These are phyloP conservation scores for Physcia stellaris DNA, from an alignment of 495 filamentous ascomycete species.

Conservation along the genomic window DNA sequence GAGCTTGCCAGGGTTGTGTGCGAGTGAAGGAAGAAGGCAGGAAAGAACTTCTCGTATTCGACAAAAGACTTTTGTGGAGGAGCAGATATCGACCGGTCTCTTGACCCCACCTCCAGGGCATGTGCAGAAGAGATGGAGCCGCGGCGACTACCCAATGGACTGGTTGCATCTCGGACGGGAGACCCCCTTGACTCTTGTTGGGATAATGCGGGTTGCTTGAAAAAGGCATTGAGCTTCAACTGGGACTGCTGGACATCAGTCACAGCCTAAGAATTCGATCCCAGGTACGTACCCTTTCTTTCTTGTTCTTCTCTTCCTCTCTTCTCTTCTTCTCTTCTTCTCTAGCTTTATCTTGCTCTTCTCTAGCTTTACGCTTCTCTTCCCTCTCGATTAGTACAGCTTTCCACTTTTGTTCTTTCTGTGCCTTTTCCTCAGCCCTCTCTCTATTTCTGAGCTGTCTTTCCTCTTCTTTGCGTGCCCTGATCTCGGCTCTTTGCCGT, in stretches of 20 bases:
- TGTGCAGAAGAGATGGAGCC: slow-evolving; percentile 9
- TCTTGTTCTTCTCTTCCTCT: slow-evolving; percentile 55
- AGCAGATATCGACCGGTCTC: slow-evolving; percentile 11
- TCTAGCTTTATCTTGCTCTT: slow-evolving; percentile 26
- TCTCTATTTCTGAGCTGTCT: slow-evolving; percentile 28
- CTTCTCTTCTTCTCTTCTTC: slow-evolving; percentile 47
- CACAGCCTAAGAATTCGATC: not conserved
- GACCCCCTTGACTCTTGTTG: slow-evolving; percentile 13
- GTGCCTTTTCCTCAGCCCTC: slow-evolving; percentile 28
- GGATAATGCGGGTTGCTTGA: slow-evolving; percentile 30
- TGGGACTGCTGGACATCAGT: slow-evolving; percentile 33
- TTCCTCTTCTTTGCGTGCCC: slow-evolving; percentile 33
- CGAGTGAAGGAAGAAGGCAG: slow-evolving; percentile 61
- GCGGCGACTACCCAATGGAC: slow-evolving; percentile 17
- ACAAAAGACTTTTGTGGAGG: too few species aligned
- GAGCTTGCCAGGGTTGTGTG: slow-evolving; percentile 47
- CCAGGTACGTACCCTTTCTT: slow-evolving; percentile 42
- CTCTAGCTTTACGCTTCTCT: slow-evolving; percentile 27
- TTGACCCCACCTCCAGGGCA: not conserved
- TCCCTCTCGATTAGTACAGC: slow-evolving; percentile 31
- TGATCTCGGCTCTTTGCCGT: slow-evolving; percentile 28
- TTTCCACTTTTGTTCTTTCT: slow-evolving; percentile 29
- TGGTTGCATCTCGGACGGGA: slow-evolving; percentile 12
- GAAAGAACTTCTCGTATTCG: slow-evolving; percentile 60
- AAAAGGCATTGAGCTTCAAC: slow-evolving; percentile 48